phyloP scores from a whole-genome alignment of 805 yeast species.

The Kluyveromyces siamensis region DNA sequence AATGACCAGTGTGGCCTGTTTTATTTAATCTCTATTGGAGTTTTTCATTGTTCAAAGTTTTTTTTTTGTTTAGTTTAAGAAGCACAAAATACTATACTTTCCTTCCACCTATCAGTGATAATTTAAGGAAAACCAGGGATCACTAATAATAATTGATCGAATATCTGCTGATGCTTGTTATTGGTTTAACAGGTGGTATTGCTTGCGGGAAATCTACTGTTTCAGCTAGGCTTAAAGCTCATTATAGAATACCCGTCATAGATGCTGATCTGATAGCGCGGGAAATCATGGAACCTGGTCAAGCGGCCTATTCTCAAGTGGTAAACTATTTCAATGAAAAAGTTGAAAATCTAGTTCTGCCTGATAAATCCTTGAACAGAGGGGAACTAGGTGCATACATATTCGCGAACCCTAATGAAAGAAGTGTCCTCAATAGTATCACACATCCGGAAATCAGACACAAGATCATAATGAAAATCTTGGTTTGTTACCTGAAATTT shows the following conservation, averaged over 20 bases:
- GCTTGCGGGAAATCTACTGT: slow-evolving; percentile 97
- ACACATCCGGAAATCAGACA: slow-evolving; percentile 79
- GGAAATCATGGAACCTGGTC: slow-evolving; percentile 77
- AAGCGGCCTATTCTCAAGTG: slow-evolving; percentile 57
- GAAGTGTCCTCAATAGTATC: slow-evolving; percentile 56
- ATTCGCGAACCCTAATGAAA: slow-evolving; percentile 55
- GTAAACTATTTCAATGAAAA: slow-evolving; percentile 48
- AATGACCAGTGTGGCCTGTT: too few relatives aligned
- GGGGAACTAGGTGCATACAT: slow-evolving; percentile 69
- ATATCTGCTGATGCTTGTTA: slow-evolving; percentile 52
- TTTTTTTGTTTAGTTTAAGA: too few relatives aligned
- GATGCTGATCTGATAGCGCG: slow-evolving; percentile 92
- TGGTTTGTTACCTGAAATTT: slow-evolving; percentile 50
- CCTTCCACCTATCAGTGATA: too few relatives aligned
- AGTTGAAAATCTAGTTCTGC: slow-evolving; percentile 37
- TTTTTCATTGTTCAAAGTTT: too few relatives aligned
- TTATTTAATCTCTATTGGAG: too few relatives aligned
- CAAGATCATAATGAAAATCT: slow-evolving; percentile 50
- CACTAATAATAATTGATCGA: neutral
- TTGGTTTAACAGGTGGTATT: slow-evolving; percentile 97
- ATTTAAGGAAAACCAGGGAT: too few relatives aligned
- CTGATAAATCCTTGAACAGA: slow-evolving; percentile 47
- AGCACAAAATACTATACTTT: too few relatives aligned
- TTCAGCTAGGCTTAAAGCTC: slow-evolving; percentile 44
- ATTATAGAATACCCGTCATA: slow-evolving; percentile 49